A percentile compares a stretch with the other conserved stretches of the same genome.
Evolutionary conservation across 176 grass and related monocot genomes (phyloP).

Genomic region (Tillandsia fasciculata): DNA sequence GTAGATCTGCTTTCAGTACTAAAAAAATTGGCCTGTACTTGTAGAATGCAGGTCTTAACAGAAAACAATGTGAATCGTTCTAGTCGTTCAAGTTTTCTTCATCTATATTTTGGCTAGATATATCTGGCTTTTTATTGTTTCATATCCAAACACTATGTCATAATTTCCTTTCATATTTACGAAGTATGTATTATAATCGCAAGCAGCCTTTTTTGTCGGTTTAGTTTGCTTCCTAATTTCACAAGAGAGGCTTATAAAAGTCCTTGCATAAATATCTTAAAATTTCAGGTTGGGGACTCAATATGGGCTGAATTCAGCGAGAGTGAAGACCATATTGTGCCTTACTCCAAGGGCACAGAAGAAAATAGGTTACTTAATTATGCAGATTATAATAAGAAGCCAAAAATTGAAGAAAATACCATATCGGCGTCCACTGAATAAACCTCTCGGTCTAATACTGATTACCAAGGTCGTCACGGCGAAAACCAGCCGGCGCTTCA

Average conservation of each 20-base stretch:
- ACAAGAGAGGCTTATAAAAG: too few relatives aligned
- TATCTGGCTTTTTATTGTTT: not conserved
- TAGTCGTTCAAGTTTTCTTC: not conserved
- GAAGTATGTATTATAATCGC: too few relatives aligned
- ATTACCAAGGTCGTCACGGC: conserved; percentile 26
- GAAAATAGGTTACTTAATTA: conserved; percentile 34
- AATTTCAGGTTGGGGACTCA: conserved; percentile 56
- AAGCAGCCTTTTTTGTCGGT: too few relatives aligned
- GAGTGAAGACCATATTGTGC: conserved; percentile 51
- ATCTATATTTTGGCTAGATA: not conserved
- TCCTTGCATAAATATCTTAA: not conserved
- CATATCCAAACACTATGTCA: not conserved
- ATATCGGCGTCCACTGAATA: conserved; percentile 18
- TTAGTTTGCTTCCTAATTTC: too few relatives aligned
- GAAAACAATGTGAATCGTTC: too few relatives aligned
- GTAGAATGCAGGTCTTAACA: too few relatives aligned
- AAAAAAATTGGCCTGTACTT: too few relatives aligned
- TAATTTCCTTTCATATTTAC: not conserved
- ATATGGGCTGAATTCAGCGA: conserved; percentile 76
- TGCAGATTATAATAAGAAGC: conserved; percentile 29
- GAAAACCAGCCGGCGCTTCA: conserved; percentile 42
- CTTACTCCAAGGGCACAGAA: conserved; percentile 43
- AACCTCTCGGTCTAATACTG: conserved; percentile 35
- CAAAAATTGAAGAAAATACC: conserved; percentile 22
- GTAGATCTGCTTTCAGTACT: too few relatives aligned